phyloP scores from a whole-genome alignment of 208 protist species.

The Trypanosoma conorhini region DNA sequence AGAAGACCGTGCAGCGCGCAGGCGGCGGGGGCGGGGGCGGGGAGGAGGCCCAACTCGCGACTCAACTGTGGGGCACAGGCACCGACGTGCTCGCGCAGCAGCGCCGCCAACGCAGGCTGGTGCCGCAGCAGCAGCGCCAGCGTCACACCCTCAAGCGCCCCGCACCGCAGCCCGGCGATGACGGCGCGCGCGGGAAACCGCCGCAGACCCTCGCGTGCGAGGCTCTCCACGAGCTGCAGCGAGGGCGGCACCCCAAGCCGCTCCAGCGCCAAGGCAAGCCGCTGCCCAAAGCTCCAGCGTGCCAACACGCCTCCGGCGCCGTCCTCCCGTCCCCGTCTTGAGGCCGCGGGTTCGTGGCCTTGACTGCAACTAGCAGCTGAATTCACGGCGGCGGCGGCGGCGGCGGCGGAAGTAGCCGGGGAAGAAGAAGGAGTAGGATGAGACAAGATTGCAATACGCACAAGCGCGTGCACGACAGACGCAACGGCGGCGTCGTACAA shows the following conservation, averaged over 20 bases:
- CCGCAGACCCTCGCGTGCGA: neutral
- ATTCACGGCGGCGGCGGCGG: neutral
- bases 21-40: too few species aligned
- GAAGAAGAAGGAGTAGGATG: neutral
- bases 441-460: neutral
- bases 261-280: slow-evolving; percentile 10
- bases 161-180: neutral
- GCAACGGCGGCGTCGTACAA: slow-evolving; percentile 5
- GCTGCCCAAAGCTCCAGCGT: slow-evolving; percentile 13
- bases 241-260: slow-evolving; percentile 18
- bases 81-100: neutral
- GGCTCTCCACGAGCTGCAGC: neutral
- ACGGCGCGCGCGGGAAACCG: slow-evolving; percentile 1
- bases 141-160: neutral
- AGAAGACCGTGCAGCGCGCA: neutral
- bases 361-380: neutral
- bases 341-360: neutral
- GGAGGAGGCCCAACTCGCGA: neutral
- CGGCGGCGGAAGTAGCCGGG: neutral
- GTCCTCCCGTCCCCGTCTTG: neutral
- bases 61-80: neutral
- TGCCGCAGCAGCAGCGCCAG: slow-evolving; percentile 5
- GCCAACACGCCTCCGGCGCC: neutral
- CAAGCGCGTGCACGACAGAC: neutral
- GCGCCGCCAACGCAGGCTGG: neutral